Evolutionary conservation across 805 yeast genomes (phyloP).

Genomic region (Starmerella khaoyaiensis): DNA sequence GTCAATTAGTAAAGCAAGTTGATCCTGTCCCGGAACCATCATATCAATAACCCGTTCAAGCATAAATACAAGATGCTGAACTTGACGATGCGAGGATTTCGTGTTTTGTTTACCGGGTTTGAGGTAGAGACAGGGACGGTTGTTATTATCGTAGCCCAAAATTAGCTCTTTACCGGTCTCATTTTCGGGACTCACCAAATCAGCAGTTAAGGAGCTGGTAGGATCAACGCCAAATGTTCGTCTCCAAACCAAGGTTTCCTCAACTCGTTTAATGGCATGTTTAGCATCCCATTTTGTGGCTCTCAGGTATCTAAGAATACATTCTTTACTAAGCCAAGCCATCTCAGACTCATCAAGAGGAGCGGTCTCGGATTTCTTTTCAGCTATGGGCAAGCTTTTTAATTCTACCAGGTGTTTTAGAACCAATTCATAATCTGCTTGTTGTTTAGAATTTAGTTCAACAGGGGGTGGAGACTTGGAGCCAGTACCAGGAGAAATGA

Average conservation of each 20-base stretch:
- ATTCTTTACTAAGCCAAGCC: conserved; percentile 89
- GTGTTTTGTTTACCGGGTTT: conserved; percentile 96
- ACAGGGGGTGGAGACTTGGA: conserved; percentile 40
- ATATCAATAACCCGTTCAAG: conserved; percentile 82
- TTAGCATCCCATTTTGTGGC: conserved; percentile 82
- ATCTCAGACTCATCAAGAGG: conserved; percentile 44
- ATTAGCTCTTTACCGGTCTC: conserved; percentile 88
- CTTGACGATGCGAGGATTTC: conserved; percentile 76
- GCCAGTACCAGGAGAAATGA: conserved; percentile 33
- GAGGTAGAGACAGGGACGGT: conserved; percentile 83
- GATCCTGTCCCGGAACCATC: conserved; percentile 96
- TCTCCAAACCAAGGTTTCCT: conserved; percentile 79
- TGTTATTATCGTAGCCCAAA: conserved; percentile 77
- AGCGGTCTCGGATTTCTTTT: conserved; percentile 31
- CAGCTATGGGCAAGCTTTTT: conserved; percentile 34
- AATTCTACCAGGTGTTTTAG: conserved; percentile 47
- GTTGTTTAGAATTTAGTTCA: conserved; percentile 42
- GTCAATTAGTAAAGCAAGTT: conserved; percentile 80
- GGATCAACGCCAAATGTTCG: conserved; percentile 70
- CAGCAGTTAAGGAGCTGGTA: conserved; percentile 25
- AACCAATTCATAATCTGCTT: conserved; percentile 48
- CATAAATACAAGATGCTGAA: conserved; percentile 89
- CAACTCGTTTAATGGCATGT: conserved; percentile 62
- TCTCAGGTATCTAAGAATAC: conserved; percentile 75
- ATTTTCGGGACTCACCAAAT: conserved; percentile 44